Evolutionary conservation across 306 rosid species (phyloP), one percentile per base, ranked within the genome.

Genomic region (Cyclanthera cordifolia): DNA sequence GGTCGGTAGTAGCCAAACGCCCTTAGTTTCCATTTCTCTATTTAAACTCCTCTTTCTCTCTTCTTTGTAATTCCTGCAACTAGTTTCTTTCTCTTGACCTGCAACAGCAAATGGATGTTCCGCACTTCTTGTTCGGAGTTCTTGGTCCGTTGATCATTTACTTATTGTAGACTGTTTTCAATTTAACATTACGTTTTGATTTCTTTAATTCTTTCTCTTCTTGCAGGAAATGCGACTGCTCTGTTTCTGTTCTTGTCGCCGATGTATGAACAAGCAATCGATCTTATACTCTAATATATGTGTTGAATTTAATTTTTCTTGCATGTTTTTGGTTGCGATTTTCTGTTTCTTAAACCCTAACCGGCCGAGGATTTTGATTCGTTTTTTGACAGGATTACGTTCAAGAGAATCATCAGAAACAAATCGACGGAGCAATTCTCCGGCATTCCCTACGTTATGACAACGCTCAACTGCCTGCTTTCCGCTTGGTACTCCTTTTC

Each of bases 171-270:
- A 27, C 3, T 25, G 13, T 32, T 43, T 9, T 48, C 3, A 39
- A 64, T 59, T 58, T 61, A 2, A 7, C 11, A 4, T 41, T 23
- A 2, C 9, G 0, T 27, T 21, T 23, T 23, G 47, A 8, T 73
- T 73, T 34, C 0, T 34, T 34, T 34, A 0, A 5, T 34, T 6
- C 6, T 2, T 32, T 32, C 37, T 4, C 6, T 32, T 32, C 41
- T 34, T 70, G 23, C 82, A 93, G 99, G 99, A 46, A 93, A 93
- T 83, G 95, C 73, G 24, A 79, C 88, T 6, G 99, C 96, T 75
- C 70, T 93, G 61, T 93, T 93, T 83, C 99, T 93, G 84, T 93
- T 88, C 91, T 77, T 93, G 76, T 65, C 99, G 23, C 99, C 99
- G 21, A 71, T 75, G 99, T 93, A 87, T 25, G 85, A 45, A 61